A percentile compares a stretch with the other conserved stretches of the same genome.
Conservation (phyloP, 192 early-diverging fungal genomes). For the Coemansia aciculifera region DNA sequence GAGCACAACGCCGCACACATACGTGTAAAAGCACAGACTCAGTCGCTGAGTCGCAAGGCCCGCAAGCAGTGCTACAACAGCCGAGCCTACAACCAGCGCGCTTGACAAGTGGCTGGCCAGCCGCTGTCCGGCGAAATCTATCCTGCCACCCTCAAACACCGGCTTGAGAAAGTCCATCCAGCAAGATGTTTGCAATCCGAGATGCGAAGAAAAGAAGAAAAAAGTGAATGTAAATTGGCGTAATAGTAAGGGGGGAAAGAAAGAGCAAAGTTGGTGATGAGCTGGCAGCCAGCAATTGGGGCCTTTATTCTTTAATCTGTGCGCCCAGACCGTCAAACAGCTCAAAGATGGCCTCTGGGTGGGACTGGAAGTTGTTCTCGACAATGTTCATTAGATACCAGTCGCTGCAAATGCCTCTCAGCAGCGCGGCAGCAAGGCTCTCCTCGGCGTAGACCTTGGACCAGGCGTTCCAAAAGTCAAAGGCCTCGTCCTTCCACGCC, state of each 20-base stretch:
- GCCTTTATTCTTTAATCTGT: not conserved
- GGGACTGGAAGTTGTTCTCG: slow-evolving; percentile 80
- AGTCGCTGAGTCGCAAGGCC: slow-evolving; percentile 31
- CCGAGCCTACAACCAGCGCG: slow-evolving; percentile 23
- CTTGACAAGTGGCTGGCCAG: slow-evolving; percentile 36
- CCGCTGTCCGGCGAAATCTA: slow-evolving; percentile 51
- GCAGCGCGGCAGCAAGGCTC: slow-evolving; percentile 61
- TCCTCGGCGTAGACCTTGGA: slow-evolving; percentile 63
- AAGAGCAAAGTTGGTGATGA: not conserved
- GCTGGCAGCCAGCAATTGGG: not conserved
- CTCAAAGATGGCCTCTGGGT: slow-evolving; percentile 46
- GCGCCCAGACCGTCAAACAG: slow-evolving; percentile 41
- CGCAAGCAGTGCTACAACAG: slow-evolving; percentile 16
- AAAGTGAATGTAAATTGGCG: not conserved
- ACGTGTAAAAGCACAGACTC: slow-evolving; percentile 39
- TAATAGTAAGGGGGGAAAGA: not conserved
- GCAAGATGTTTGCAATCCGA: not conserved
- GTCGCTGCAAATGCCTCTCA: slow-evolving; percentile 64
- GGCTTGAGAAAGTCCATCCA: slow-evolving; percentile 44
- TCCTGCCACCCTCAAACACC: slow-evolving; percentile 45
- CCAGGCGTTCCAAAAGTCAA: slow-evolving; percentile 91
- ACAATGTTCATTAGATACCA: slow-evolving; percentile 95
- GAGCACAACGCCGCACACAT: slow-evolving; percentile 25
- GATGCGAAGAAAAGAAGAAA: not conserved
- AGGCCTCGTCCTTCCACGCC: slow-evolving; percentile 98